These are phyloP conservation scores for Hemisphaericaspora subhashii DNA, from an alignment of 1,139 yeast species.

Conservation along the genomic window DNA sequence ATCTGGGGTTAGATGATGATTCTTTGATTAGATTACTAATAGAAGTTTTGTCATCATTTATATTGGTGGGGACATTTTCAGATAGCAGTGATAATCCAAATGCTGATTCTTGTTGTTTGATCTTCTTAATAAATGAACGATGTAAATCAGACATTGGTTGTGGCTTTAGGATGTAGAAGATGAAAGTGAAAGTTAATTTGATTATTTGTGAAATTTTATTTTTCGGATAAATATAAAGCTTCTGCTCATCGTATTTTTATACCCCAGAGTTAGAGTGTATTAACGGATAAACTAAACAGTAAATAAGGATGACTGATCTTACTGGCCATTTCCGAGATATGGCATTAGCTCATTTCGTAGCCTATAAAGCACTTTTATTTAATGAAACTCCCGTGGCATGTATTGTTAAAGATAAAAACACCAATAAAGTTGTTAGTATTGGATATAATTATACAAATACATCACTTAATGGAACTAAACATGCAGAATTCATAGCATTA, in stretches of 20 bases:
- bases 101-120: constrained; percentile 37
- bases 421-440: constrained; percentile 56
- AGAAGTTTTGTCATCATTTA: background rate
- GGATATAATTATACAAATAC: constrained; percentile 92
- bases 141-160: constrained; percentile 48
- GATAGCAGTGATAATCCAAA: constrained; percentile 34
- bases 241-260: no score
- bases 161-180: no score
- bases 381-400: constrained; percentile 76
- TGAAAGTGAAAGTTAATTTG: no score
- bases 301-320: constrained; percentile 19
- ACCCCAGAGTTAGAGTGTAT: no score
- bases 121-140: constrained; percentile 36
- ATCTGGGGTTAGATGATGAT: background rate
- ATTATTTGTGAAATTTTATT: no score
- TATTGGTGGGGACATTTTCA: constrained; percentile 23
- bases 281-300: no score
- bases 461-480: constrained; percentile 80
- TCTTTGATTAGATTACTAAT: background rate
- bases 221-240: no score
- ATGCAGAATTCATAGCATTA: constrained; percentile 85
- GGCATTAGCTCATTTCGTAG: constrained; percentile 43
- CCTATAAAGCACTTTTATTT: constrained; percentile 42
- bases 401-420: constrained; percentile 55
- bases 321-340: constrained; percentile 31